Base-by-base conservation (phyloP, 2,329 filamentous ascomycete species). In the Verticillium isaacii region DNA sequence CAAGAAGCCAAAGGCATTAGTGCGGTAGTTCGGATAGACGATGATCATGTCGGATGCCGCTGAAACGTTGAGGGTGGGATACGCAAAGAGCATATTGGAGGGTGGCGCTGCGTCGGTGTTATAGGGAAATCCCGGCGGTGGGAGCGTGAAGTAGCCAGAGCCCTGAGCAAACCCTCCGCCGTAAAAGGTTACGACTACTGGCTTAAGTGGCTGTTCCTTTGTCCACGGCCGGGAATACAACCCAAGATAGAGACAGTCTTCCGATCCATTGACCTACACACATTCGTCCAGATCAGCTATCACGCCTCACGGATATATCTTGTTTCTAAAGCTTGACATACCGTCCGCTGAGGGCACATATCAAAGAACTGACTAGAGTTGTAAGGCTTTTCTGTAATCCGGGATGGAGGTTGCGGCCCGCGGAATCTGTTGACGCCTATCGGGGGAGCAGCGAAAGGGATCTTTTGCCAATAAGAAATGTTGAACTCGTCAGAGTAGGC, bases 161-260 rank as follows among this genome's bases (percentile, higher is more conserved):
- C 85, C 86, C 68, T 84, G 74, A 58, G 88, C 83, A 72, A 85
- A 89, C 2, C 78, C 86, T 14, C 86, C 86, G 59, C 86, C 85
- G 68, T 85, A 86, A 68, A 86, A 87, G 3, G 80, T 80, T 3
- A 88, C 79, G 0, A 89, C 77, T 0, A 89, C 85, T 0, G 86
- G 85, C 3, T 82, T 76, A 5, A 80, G 76, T 1, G 80, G 71
- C 23, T 76, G 68, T 1, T 69, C 68, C 1, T 60, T 23, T 0
- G 69, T 73, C 84, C 85, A 88, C 2, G 85, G 85, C 0, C 85
- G 78, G 4, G 82, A 80, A 71, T 85, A 88, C 0, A 89, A 73
- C 9, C 83, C 83, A 2, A 89, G 77, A 63, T 86, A 87, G 14
- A 88, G 74, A 65, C 85, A 88, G 67, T 88, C 85, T 74, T 88